Evolutionary conservation across 352 stramenopile genomes (phyloP).

Genomic region (Phytophthora pini): DNA sequence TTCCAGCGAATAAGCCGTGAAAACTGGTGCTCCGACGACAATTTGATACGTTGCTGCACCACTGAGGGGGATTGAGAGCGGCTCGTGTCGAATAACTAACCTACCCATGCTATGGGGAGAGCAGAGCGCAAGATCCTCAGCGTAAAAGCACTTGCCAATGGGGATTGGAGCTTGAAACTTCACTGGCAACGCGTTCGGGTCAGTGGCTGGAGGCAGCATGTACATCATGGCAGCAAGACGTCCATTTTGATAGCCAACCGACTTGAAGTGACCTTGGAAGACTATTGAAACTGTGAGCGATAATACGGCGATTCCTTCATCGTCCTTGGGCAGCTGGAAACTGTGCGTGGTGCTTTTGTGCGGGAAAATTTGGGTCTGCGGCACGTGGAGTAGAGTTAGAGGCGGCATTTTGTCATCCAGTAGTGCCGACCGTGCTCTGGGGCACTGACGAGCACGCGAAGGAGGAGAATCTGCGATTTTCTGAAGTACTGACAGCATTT

Average conservation of each 20-base stretch:
- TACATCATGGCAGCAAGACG: conserved; percentile 82
- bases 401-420: conserved; percentile 40
- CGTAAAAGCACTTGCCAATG: conserved; percentile 64
- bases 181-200: conserved; percentile 13
- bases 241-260: conserved; percentile 75
- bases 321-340: conserved; percentile 53
- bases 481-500: conserved; percentile 46
- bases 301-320: conserved; percentile 47
- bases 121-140: conserved; percentile 62
- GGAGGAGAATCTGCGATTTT: conserved; percentile 21
- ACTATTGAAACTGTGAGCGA: conserved; percentile 65
- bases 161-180: conserved; percentile 37
- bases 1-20: conserved; percentile 74
- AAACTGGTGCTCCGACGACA: conserved; percentile 73
- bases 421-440: conserved; percentile 36
- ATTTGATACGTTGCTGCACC: conserved; percentile 70
- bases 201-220: conserved; percentile 42
- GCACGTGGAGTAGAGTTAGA: conserved; percentile 43
- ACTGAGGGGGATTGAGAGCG: conserved; percentile 53
- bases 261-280: conserved; percentile 81
- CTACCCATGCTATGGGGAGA: conserved; percentile 72
- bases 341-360: conserved; percentile 71
- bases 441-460: conserved; percentile 6
- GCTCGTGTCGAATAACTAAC: conserved; percentile 72
- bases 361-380: conserved; percentile 61